phyloP scores from a whole-genome alignment of 2,329 filamentous ascomycete species.

The Dactylellina haptotyla region DNA sequence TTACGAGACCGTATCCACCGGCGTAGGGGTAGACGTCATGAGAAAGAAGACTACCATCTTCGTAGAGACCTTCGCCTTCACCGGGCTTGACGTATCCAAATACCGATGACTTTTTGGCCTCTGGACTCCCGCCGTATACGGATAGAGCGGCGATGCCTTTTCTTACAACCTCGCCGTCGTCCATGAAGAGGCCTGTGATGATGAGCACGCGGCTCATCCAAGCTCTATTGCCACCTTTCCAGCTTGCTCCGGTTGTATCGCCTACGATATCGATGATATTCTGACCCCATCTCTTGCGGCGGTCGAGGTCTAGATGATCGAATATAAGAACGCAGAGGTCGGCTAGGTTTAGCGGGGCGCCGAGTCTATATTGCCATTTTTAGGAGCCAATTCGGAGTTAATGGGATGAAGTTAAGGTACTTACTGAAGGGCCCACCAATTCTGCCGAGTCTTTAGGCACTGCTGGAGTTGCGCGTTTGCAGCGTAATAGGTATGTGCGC shows the following conservation, averaged over 20 bases:
- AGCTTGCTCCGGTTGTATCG: slow-evolving; percentile 6
- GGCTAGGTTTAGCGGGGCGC: slow-evolving; percentile 39
- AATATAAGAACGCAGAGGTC: slow-evolving; percentile 48
- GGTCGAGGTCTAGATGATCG: slow-evolving; percentile 23
- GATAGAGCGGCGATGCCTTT: slow-evolving; percentile 26
- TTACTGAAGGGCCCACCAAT: slow-evolving; percentile 49
- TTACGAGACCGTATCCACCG: slow-evolving; percentile 40
- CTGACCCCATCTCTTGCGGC: slow-evolving; percentile 20
- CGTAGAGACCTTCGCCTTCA: slow-evolving; percentile 40
- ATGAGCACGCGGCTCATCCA: slow-evolving; percentile 17
- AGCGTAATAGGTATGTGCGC: slow-evolving; percentile 5
- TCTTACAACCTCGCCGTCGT: slow-evolving; percentile 3
- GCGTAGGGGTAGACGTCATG: slow-evolving; percentile 53
- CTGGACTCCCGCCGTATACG: not conserved
- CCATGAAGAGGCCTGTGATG: slow-evolving; percentile 27
- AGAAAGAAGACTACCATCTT: slow-evolving; percentile 50
- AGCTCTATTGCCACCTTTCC: slow-evolving; percentile 40
- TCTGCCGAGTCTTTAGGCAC: slow-evolving; percentile 9
- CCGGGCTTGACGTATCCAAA: slow-evolving; percentile 37
- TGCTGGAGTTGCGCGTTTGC: slow-evolving; percentile 20
- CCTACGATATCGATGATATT: slow-evolving; percentile 28
- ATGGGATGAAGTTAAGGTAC: not conserved
- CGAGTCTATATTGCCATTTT: slow-evolving; percentile 24
- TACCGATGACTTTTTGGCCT: slow-evolving; percentile 12
- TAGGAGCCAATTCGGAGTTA: not conserved